Base-by-base conservation (phyloP, 1,139 yeast genomes). In the Saccharomyces hybrid region DNA sequence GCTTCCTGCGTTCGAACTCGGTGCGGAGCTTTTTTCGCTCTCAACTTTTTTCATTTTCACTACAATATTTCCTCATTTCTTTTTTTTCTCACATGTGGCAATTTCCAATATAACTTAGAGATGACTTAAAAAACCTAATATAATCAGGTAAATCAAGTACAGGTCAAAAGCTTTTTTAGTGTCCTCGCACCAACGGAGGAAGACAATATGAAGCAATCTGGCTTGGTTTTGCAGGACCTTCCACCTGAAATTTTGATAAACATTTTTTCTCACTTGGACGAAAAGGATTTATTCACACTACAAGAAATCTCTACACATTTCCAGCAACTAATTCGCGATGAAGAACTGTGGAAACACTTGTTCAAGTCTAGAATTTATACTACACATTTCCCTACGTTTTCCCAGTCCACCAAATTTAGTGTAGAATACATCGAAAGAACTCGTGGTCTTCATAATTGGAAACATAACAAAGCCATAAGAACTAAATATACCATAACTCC, bases 161-260 rank as follows among this genome's bases (percentile, higher is more conserved):
- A 16, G 42, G 23, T 38, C 8, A 38, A 38, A 38, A 16, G 5
- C 16, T 38, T 16, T 2, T 8, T 16, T 19, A 19, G 16, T n/a
- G 25, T 38, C 11, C 23, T 13, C 8, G 5, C 4, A 1, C 23
- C 8, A 38, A 11, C 23, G 23, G 23, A 38, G 23, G 2, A 38
- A 38, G 31, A 27, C 48, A 27, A 13, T 14, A 46, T 27, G 31
- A 8, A 26, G 48, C 48, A 5, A 7, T 27, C 48, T 27, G 48
- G 31, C 29, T 26, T 27, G 31, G 23, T 13, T 44, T 34, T 65
- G 23, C 58, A 63, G 7, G 75, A 75, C 26, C 71, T 85, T 8
- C 91, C 91, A 0, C 62, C 74, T 1, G 93, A 85, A 65, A 65
- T 84, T 3, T 70, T 84, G 56, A 78, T 82, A 51, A 73, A 76